A percentile compares a stretch with the other conserved stretches of the same genome.
phyloP scores from a whole-genome alignment of 2,329 filamentous ascomycete species.

The Botryosphaeria dothidea region DNA sequence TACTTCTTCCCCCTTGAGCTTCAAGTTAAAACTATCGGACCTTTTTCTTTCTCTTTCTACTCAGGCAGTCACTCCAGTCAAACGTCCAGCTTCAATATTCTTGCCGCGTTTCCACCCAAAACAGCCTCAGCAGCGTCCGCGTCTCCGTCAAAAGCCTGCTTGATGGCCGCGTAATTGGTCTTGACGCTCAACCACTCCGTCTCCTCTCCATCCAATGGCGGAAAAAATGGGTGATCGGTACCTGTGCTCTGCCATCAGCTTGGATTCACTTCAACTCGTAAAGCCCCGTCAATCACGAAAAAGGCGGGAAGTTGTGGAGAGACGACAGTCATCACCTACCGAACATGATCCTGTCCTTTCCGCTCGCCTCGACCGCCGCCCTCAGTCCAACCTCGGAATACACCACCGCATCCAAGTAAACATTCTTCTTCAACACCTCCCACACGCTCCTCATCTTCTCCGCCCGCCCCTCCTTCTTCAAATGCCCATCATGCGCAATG shows the following conservation, averaged over 20 bases:
- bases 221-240: conserved; percentile 83
- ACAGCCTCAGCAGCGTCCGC: conserved; percentile 52
- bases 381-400: conserved; percentile 74
- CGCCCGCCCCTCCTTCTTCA: conserved; percentile 64
- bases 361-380: conserved; percentile 68
- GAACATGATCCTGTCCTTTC: conserved; percentile 72
- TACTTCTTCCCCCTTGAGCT: no score
- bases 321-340: conserved; percentile 43
- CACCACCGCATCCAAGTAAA: conserved; percentile 86
- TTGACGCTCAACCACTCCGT: conserved; percentile 70
- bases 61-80: no score
- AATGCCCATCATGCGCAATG: conserved; percentile 76
- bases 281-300: neutral
- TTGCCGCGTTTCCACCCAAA: conserved; percentile 61
- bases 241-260: conserved; percentile 37
- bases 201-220: conserved; percentile 65
- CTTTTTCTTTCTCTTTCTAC: no score
- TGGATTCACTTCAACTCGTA: neutral
- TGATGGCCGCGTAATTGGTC: conserved; percentile 59
- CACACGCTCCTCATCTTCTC: conserved; percentile 60
- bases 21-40: no score
- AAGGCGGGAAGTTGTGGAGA: neutral
- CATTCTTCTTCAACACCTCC: conserved; percentile 70
- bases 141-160: conserved; percentile 49
- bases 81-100: conserved; percentile 44